A percentile compares a stretch with the other conserved stretches of the same genome.
Evolutionary conservation across 805 yeast genomes (phyloP).

Genomic region (Ogataea trehalophila): DNA sequence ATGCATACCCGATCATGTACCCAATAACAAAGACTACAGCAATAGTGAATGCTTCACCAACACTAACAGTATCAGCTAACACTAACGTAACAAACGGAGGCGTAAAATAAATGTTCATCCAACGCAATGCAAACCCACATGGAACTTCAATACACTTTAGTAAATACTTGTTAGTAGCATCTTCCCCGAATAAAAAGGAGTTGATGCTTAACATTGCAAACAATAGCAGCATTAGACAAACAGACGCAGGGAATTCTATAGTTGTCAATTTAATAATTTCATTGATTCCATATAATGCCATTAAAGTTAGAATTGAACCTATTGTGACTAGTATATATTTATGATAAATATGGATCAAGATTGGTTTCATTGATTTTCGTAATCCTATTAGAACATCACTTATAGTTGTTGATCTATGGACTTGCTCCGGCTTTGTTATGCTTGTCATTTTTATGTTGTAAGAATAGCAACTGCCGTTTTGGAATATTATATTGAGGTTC

Average conservation of each 20-base stretch:
- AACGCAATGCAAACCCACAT: slow-evolving; percentile 61
- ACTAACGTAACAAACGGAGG: slow-evolving; percentile 75
- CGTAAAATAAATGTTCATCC: slow-evolving; percentile 77
- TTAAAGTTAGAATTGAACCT: slow-evolving; percentile 42
- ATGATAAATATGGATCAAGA: slow-evolving; percentile 32
- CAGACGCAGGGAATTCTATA: slow-evolving; percentile 65
- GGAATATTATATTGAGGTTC: background rate
- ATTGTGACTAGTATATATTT: slow-evolving; percentile 44
- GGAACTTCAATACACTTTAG: slow-evolving; percentile 48
- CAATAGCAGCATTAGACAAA: slow-evolving; percentile 60
- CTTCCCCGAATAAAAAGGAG: slow-evolving; percentile 34
- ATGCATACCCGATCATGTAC: slow-evolving; percentile 46
- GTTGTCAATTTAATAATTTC: slow-evolving; percentile 39
- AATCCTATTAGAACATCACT: background rate
- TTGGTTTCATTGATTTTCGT: slow-evolving; percentile 6
- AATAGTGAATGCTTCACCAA: slow-evolving; percentile 65
- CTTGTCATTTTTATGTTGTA: too few relatives aligned
- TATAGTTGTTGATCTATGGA: background rate
- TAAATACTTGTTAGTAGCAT: slow-evolving; percentile 19
- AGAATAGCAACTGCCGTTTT: too few relatives aligned
- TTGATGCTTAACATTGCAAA: slow-evolving; percentile 40
- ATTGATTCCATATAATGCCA: slow-evolving; percentile 50
- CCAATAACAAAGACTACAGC: slow-evolving; percentile 73
- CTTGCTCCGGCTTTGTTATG: too few relatives aligned
- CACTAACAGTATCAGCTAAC: slow-evolving; percentile 57